Evolutionary conservation across 306 rosid genomes (phyloP).

Genomic region (Medicago ruthenica): DNA sequence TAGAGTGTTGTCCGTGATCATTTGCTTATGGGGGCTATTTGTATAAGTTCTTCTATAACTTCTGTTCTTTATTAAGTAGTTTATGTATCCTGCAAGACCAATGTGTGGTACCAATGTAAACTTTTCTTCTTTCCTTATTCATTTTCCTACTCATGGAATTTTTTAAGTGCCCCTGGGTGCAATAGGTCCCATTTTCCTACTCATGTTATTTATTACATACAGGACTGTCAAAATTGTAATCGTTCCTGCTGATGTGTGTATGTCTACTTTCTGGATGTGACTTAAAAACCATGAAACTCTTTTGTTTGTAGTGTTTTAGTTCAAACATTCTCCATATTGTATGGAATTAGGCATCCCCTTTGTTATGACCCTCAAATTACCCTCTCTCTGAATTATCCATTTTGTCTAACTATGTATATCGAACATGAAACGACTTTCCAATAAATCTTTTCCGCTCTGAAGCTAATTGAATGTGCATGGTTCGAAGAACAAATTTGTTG

Average conservation of each 20-base stretch:
- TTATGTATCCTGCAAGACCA: constrained; percentile 5
- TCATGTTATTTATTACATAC: constrained; percentile 9
- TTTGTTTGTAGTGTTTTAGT: constrained; percentile 7
- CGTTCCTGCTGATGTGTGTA: not conserved
- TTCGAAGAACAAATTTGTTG: constrained; percentile 24
- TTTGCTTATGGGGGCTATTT: not conserved
- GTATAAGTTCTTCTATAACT: not conserved
- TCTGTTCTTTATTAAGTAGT: constrained; percentile 2
- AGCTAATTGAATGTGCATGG: not conserved
- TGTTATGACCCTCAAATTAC: not conserved
- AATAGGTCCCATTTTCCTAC: not conserved
- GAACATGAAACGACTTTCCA: constrained; percentile 10
- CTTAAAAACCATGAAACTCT: not conserved
- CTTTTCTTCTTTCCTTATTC: not conserved
- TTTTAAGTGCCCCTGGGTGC: not conserved
- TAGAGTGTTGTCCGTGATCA: not conserved
- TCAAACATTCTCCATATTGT: constrained; percentile 24
- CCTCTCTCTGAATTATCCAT: not conserved
- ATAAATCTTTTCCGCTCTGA: constrained; percentile 1
- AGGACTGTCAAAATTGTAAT: not conserved
- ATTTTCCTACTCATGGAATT: constrained; percentile 9
- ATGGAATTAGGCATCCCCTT: not conserved
- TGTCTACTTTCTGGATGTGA: not conserved
- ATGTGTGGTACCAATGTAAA: not conserved
- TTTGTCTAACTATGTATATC: constrained; percentile 23